Conservation (phyloP, 2,329 filamentous ascomycete genomes). For the Beauveria bassiana region DNA sequence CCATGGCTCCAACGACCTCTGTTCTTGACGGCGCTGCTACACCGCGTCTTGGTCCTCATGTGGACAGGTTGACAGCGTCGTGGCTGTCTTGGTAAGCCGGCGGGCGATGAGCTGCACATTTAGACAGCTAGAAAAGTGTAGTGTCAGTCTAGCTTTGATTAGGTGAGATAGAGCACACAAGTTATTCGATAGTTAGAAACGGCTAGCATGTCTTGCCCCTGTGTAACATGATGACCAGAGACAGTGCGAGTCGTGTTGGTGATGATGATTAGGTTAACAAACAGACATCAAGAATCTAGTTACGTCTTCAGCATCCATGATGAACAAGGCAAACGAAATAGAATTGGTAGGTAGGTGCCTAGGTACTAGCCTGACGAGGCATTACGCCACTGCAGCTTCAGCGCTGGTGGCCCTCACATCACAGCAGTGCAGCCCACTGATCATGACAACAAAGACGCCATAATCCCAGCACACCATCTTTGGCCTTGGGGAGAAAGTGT, state of each 20-base stretch:
- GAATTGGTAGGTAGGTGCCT: too few relatives aligned
- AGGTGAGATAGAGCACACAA: neutral
- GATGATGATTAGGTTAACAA: neutral
- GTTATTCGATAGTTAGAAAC: neutral
- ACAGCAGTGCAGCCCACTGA: too few relatives aligned
- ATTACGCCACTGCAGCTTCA: neutral
- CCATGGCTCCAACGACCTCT: neutral
- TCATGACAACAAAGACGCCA: neutral
- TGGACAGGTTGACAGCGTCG: conserved; percentile 6
- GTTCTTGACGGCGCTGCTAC: neutral
- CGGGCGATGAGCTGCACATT: neutral
- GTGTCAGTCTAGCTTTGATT: neutral
- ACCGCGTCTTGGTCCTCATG: conserved; percentile 7
- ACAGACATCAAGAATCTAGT: too few relatives aligned
- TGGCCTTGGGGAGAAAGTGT: neutral
- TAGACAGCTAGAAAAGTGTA: neutral
- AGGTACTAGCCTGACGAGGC: too few relatives aligned
- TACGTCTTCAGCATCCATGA: neutral
- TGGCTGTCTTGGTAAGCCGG: conserved; percentile 2
- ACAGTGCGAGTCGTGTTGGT: neutral
- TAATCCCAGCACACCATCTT: neutral
- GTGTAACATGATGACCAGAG: neutral
- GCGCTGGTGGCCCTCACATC: neutral
- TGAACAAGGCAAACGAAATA: neutral
- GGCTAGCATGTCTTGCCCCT: neutral